Base-by-base conservation (phyloP, 176 grass and related monocot species). In the Areca catechu region DNA sequence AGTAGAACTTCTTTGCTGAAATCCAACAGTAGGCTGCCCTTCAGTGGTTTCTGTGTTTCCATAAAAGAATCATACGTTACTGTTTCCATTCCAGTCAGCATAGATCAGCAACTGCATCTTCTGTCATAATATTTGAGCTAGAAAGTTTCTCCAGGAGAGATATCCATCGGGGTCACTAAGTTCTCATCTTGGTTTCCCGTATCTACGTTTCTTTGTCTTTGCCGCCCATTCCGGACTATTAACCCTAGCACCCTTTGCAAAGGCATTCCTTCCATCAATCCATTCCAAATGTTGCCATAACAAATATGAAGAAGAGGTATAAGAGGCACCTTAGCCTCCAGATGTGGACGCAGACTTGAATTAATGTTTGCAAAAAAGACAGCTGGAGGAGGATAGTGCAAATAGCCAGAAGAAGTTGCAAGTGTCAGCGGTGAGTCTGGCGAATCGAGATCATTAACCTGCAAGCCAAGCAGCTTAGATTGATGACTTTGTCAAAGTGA, bases 381-480 rank as follows among this genome's bases (percentile, higher is more conserved):
- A 59, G 82, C 70, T 0, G 94, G 89, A 24, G 65, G 65, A 18
- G 94, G 79, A 59, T 93, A 89, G 74, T 89, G 86, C 53, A 86
- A 77, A 77, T 89, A 98, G 53, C 94, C 94, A 72, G 88, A 85
- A 59, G 94, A 93, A 64, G 76, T 98, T 21, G 94, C 94, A 51
- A 70, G 78, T 34, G 84, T 98, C 78, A 98, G 73, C 1, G 76
- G 79, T 19, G 88, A 81, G 50, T 98, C 88, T 18, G 81, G 77
- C 23, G 84, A 89, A 58, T 98, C 88, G 76, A 98, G 79, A 80
- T 89, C 87, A 70, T 98, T 93, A 70, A 98, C 94, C 94, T 98
- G 81, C 22, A 30, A 76, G 67, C 69, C 5, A n/a, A 63, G 20
- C 21, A 10, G 53, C 19, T 55, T 55, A 3, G 53, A 21, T 55